Evolutionary conservation across 495 filamentous ascomycete genomes (phyloP).

Genomic region (Penicillium mononematosum): DNA sequence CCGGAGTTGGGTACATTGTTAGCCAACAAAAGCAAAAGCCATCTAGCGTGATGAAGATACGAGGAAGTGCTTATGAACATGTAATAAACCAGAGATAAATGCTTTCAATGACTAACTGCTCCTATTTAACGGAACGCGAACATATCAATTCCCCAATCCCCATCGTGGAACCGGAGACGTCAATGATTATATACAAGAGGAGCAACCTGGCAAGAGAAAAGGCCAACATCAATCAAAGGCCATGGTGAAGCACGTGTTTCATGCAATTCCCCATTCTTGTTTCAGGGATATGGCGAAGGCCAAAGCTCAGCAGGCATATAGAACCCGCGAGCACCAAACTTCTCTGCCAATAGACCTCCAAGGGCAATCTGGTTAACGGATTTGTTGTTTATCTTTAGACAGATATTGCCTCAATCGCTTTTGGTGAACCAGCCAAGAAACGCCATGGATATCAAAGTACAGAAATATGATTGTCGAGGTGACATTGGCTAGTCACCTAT

Average conservation of each 20-base stretch:
- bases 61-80: neutral
- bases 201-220: slow-evolving; percentile 8
- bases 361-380: slow-evolving; percentile 7
- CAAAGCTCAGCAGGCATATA: neutral
- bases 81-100: slow-evolving; percentile 11
- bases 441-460: slow-evolving; percentile 49
- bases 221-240: neutral
- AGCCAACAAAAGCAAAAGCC: neutral
- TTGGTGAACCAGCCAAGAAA: slow-evolving; percentile 44
- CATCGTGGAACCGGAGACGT: slow-evolving; percentile 2
- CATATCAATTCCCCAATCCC: slow-evolving; percentile 8
- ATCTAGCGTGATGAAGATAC: neutral
- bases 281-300: neutral
- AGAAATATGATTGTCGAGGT: slow-evolving; percentile 30
- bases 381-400: slow-evolving; percentile 21
- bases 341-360: slow-evolving; percentile 8
- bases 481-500: slow-evolving; percentile 24
- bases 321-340: neutral
- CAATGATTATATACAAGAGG: slow-evolving; percentile 31
- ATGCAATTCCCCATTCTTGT: neutral
- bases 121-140: slow-evolving; percentile 11
- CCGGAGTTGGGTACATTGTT: neutral
- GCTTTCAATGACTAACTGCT: slow-evolving; percentile 17
- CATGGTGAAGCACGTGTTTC: neutral
- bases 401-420: slow-evolving; percentile 33